Base-by-base conservation (phyloP, 2,329 filamentous ascomycete species). In the Penicillium fuscoglaucum region DNA sequence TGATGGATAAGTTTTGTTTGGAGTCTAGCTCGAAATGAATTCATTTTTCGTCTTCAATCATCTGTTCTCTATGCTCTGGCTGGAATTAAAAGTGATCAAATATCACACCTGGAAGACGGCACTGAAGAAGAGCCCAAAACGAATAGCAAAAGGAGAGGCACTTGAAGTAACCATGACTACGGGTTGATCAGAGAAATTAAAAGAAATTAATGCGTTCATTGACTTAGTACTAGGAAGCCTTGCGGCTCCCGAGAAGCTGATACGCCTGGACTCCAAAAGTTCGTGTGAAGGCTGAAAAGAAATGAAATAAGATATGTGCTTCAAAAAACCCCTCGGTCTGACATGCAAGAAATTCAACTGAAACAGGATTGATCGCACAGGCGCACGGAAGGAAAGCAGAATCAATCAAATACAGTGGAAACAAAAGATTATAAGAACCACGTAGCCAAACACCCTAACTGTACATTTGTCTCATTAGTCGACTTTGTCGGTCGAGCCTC, bases 401-500 rank as follows among this genome's bases (percentile, higher is more conserved):
- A 63, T 57, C 60, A 66, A 64, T 59, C 61, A 62, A 59, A 63
- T 65, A 65, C 62, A 64, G 56, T 61, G 41, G 55, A 64, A 66
- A 62, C 59, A 52, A 52, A 64, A 67, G 61, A 67, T 61, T 64
- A 62, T 60, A 61, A 63, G 55, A 62, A 60, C 57, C 50, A 52
- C 61, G 54, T 60, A 63, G 56, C 66, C 63, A 67, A 71, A 66
- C 61, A 68, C 63, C 63, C 45, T 67, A 69, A 64, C 67, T 72
- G 65, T 72, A 73, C 70, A 73, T 67, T 61, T 60, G 54, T 61
- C 58, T 65, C 61, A 66, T 74, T 68, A 81, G 69, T 81, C 79
- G 47, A 79, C 79, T 66, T 81, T 81, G 52, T 77, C 79, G 24
- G 76, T 75, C 28, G 71, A 68, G 43, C 72, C 73, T 51, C 75